These are phyloP conservation scores for Kodamaea anthophila DNA, from an alignment of 1,139 yeast genomes.

Conservation along the genomic window DNA sequence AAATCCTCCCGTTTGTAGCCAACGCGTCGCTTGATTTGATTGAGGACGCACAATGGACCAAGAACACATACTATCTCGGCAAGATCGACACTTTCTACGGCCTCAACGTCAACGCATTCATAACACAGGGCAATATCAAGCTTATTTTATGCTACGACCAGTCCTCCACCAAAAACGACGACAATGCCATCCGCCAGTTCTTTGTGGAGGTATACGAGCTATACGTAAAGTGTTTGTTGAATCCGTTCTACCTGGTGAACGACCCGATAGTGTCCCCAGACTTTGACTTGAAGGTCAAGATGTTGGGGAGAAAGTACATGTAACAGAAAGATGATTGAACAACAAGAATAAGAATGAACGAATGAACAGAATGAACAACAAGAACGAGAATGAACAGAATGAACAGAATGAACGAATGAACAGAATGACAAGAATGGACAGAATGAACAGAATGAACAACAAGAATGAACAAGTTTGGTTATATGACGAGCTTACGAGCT, in stretches of 20 bases:
- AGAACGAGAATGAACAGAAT: no score
- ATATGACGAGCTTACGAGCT: no score
- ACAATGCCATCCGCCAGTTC: conserved; percentile 75
- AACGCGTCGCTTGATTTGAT: conserved; percentile 86
- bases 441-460: no score
- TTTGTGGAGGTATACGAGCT: conserved; percentile 81
- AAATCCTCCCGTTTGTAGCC: conserved; percentile 79
- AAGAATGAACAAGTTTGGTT: no score
- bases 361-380: no score
- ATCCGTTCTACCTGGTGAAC: conserved; percentile 79
- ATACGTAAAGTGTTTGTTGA: conserved; percentile 77
- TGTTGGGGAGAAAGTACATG: conserved; percentile 71
- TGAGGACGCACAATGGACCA: conserved; percentile 83
- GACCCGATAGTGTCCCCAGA: conserved; percentile 68
- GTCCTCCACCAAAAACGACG: conserved; percentile 38
- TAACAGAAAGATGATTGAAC: conserved; percentile 14
- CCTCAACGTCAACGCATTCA: conserved; percentile 68
- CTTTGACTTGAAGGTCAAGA: conserved; percentile 71
- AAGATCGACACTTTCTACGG: conserved; percentile 85
- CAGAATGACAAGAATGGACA: no score
- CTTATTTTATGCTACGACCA: conserved; percentile 72
- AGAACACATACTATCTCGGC: conserved; percentile 60
- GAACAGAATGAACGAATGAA: no score
- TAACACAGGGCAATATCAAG: conserved; percentile 85
- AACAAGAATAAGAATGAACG: neutral